Evolutionary conservation across 495 filamentous ascomycete species (phyloP), one percentile per base, ranked within the genome.

Genomic region (Penicillium ochrochloron): DNA sequence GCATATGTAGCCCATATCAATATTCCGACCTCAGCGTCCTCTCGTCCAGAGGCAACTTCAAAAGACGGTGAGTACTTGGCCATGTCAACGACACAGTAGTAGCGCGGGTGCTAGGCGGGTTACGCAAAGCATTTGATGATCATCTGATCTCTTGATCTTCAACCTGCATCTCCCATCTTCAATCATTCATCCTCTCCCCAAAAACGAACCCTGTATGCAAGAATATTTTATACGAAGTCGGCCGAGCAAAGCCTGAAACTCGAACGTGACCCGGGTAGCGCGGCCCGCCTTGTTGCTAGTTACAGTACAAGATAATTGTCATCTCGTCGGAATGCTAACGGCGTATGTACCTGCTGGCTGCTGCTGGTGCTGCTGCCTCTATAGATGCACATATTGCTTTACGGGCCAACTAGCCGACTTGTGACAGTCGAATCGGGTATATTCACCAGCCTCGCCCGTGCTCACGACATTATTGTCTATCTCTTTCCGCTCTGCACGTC

Each of bases 31-130:
- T 71, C 66, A 33, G 57, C 60, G 42, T 42, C 59, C 69, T 66
- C 44, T 70, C 46, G 61, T 56, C 65, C 58, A 52, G n/a, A 60
- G 35, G 27, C 55, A 37, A 54, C 58, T 46, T 46, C 60, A 74
- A 74, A 72, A 74, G 71, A 74, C 71, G 71, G 71, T 74, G 71
- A 71, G 65, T 27, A 12, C 21, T 15, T 19, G 35, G 54, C 65
- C 62, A 65, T 48, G 58, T 65, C 64, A 66, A 69, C 55, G 14
- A 61, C 35, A 42, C 31, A 7, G 50, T 39, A 62, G 27, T 21
- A 42, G 56, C 39, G 33, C 57, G 15, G 42, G 41, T 57, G 42
- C 33, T 23, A 17, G 31, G 34, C 31, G 10, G 34, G 39, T 48
- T 52, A 57, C 63, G 62, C 62, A 60, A 59, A 60, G 29, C 33